Conservation (phyloP, 345 rosid genomes). For the Gossypium herbaceum region DNA sequence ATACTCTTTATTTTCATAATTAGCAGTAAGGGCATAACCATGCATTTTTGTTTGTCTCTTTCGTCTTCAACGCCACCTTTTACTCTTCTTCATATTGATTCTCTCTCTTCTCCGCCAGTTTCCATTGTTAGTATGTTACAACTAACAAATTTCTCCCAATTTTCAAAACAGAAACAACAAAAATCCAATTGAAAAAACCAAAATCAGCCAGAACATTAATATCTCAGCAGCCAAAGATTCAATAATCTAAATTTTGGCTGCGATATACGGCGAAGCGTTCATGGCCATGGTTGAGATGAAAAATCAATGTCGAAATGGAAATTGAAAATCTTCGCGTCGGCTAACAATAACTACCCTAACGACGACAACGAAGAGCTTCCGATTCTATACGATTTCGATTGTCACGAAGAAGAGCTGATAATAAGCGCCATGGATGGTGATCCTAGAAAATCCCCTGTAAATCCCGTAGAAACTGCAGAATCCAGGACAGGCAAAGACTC, state of each 20-base stretch:
- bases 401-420: background rate
- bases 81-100: conserved; percentile 1
- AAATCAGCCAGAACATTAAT: background rate
- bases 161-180: background rate
- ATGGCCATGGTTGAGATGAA: background rate
- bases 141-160: background rate
- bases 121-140: background rate
- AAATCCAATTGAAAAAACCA: background rate
- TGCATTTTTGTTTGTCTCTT: background rate
- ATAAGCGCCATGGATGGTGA: background rate
- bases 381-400: background rate
- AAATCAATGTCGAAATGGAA: background rate
- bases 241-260: background rate
- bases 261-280: background rate
- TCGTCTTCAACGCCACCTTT: conserved; percentile 19
- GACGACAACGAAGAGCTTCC: conserved; percentile 42
- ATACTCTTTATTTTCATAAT: background rate
- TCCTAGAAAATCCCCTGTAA: background rate
- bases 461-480: conserved; percentile 5
- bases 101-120: background rate
- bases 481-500: conserved; percentile 9
- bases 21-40: background rate
- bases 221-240: background rate
- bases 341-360: conserved; percentile 6
- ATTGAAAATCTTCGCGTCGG: conserved; percentile 49